phyloP scores from a whole-genome alignment of 2,329 filamentous ascomycete species.

The Teratosphaeriaceae sp. region DNA sequence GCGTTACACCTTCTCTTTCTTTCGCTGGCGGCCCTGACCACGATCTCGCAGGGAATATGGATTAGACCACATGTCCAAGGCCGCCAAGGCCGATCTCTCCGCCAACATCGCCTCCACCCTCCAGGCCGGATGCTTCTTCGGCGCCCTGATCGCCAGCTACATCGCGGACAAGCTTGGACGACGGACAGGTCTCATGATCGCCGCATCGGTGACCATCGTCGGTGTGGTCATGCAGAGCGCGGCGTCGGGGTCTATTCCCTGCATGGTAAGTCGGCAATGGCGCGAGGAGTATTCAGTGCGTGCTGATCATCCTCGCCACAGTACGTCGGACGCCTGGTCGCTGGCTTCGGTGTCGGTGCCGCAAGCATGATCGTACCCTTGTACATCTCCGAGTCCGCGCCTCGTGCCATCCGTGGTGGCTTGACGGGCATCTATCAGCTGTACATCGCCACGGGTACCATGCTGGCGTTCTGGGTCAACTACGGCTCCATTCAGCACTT shows the following conservation, averaged over 20 bases:
- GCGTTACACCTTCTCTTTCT: slow-evolving; percentile 14
- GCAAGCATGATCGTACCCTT: slow-evolving; percentile 53
- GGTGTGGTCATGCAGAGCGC: slow-evolving; percentile 60
- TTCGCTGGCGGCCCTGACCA: slow-evolving; percentile 1
- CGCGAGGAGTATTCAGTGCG: slow-evolving; percentile 46
- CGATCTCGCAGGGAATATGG: slow-evolving; percentile 44
- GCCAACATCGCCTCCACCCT: slow-evolving; percentile 67
- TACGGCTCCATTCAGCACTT: slow-evolving; percentile 44
- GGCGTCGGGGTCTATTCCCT: slow-evolving; percentile 45
- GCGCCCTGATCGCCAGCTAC: slow-evolving; percentile 53
- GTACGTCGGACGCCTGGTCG: slow-evolving; percentile 26
- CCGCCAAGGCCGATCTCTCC: slow-evolving; percentile 47
- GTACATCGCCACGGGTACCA: slow-evolving; percentile 48
- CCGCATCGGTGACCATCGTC: slow-evolving; percentile 51
- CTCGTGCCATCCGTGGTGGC: slow-evolving; percentile 44
- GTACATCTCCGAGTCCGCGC: slow-evolving; percentile 53
- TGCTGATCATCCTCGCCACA: slow-evolving; percentile 47
- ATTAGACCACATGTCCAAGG: slow-evolving; percentile 33
- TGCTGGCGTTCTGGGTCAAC: slow-evolving; percentile 50
- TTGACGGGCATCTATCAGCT: slow-evolving; percentile 56
- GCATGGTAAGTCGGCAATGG: slow-evolving; percentile 41
- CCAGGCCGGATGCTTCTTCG: slow-evolving; percentile 61
- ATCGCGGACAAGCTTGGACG: slow-evolving; percentile 52
- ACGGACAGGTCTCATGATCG: slow-evolving; percentile 47
- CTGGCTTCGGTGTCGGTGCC: slow-evolving; percentile 40